phyloP scores from a whole-genome alignment of 1,284 basidiomycete species.

The Apiotrichum akiyoshidainum region DNA sequence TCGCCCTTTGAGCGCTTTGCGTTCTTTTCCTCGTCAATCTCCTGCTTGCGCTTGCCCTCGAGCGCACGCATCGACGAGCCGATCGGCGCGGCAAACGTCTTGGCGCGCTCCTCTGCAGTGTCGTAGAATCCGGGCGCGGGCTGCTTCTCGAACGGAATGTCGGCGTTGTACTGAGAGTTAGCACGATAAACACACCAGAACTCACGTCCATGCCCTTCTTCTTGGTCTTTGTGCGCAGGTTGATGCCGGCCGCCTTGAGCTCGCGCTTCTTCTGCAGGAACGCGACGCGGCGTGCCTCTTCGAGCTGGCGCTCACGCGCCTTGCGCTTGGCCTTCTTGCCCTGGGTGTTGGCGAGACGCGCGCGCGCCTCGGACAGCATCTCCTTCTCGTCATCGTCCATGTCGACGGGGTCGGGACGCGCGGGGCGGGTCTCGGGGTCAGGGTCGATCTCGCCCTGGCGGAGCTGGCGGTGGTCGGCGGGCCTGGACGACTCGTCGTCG shows the following conservation, averaged over 20 bases:
- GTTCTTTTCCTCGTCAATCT: conserved; percentile 73
- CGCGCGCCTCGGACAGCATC: conserved; percentile 98
- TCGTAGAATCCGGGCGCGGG: conserved; percentile 95
- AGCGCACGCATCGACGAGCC: conserved; percentile 84
- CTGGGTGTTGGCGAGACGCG: conserved; percentile 96
- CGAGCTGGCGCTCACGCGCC: conserved; percentile 90
- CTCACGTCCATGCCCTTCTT: conserved; percentile 84
- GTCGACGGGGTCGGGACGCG: conserved; percentile 96
- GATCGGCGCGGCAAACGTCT: conserved; percentile 78
- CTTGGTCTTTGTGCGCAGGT: conserved; percentile 77
- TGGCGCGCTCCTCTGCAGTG: conserved; percentile 89
- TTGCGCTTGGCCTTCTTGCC: conserved; percentile 99
- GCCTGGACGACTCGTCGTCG: conserved; percentile 68
- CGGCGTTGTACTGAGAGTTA: conserved; percentile 70
- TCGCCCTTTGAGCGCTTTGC: conserved; percentile 66
- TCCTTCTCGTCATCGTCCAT: conserved; percentile 99
- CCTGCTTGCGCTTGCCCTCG: conserved; percentile 80
- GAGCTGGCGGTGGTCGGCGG: conserved; percentile 80
- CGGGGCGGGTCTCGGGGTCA: conserved; percentile 97
- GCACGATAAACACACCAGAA: neutral
- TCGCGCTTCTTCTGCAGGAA: conserved; percentile 98
- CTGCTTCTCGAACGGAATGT: conserved; percentile 98
- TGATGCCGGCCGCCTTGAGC: conserved; percentile 94
- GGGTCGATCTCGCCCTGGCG: conserved; percentile 97
- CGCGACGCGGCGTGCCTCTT: conserved; percentile 90